Conservation (phyloP, 73 alveolate species). For the Breviolum minutum region DNA sequence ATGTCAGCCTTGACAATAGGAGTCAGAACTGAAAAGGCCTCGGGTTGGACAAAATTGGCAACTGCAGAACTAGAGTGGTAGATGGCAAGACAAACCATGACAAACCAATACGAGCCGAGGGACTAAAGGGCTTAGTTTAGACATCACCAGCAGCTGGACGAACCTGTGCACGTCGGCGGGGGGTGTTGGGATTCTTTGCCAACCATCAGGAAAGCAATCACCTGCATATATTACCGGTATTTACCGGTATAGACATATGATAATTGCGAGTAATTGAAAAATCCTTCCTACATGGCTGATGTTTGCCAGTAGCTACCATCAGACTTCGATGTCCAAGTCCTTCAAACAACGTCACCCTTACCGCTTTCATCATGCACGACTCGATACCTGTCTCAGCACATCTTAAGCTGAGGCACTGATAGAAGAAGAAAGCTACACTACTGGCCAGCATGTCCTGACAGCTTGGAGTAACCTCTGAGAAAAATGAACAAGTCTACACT, state of each 20-base stretch:
- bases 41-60: neutral
- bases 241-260: too few species aligned
- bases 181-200: too few species aligned
- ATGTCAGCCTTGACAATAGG: conserved; percentile 73
- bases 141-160: conserved; percentile 75
- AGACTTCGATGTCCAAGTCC: neutral
- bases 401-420: conserved; percentile 44
- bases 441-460: conserved; percentile 70
- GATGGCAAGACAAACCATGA: neutral
- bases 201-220: too few species aligned
- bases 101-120: neutral
- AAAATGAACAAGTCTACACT: neutral
- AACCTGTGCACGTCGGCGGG: conserved; percentile 13
- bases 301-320: neutral
- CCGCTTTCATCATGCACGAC: too few species aligned
- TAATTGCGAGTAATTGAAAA: too few species aligned
- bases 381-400: too few species aligned
- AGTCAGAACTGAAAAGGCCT: conserved; percentile 93
- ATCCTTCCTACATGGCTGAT: neutral
- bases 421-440: conserved; percentile 60
- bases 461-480: neutral
- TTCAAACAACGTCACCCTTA: neutral
- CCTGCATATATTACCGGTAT: too few species aligned
- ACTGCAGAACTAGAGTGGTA: neutral
- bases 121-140: conserved; percentile 80